Base-by-base conservation (phyloP, 1,284 basidiomycete genomes). In the Serendipita sp. region DNA sequence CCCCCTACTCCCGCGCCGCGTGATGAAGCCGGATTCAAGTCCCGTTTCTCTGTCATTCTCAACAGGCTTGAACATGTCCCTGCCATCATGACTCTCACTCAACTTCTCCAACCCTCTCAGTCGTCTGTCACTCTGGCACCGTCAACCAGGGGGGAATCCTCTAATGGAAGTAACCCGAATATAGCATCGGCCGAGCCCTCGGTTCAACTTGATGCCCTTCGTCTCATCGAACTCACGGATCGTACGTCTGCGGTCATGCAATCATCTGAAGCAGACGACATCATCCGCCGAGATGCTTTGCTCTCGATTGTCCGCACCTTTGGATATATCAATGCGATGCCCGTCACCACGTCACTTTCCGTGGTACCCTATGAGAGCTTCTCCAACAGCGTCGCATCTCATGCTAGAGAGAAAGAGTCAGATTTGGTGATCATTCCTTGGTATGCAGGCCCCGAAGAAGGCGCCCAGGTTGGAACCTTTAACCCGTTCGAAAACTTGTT, bases 21-120 rank as follows among this genome's bases (percentile, higher is more conserved):
- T 30, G 69, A 71, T 22, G 38, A 41, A 6, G 38, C 38, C 13
- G 65, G 70, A 1, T 71, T 72, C 69, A 83, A 78, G 68, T 77
- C 77, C 0, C 77, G 82, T 30, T 86, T 95, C 70, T 82, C 88
- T 0, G 83, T 97, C 65, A 85, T 98, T 15, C 80, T 99, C n/a
- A 91, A 93, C 72, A 88, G 85, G 72, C 79, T 96, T 65, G 91
- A 94, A 67, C 91, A 97, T 70, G 76, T 99, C 4, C 81, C 87
- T 1, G 80, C 65, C 61, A 80, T 86, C 73, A 88, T 87, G 83
- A 81, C 81, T 1, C 73, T 87, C 44, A 81, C 82, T 0, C 84
- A 85, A 67, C 78, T 89, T 30, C 75, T 88, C 38, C 80, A 81
- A 58, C 75, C 79, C 1, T 71, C 73, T 17, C 69, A 71, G 1